Percentiles rank a stretch among this genome's conserved stretches.
Conservation (phyloP, 2,329 filamentous ascomycete genomes). For the Decorospora gaudefroyi region DNA sequence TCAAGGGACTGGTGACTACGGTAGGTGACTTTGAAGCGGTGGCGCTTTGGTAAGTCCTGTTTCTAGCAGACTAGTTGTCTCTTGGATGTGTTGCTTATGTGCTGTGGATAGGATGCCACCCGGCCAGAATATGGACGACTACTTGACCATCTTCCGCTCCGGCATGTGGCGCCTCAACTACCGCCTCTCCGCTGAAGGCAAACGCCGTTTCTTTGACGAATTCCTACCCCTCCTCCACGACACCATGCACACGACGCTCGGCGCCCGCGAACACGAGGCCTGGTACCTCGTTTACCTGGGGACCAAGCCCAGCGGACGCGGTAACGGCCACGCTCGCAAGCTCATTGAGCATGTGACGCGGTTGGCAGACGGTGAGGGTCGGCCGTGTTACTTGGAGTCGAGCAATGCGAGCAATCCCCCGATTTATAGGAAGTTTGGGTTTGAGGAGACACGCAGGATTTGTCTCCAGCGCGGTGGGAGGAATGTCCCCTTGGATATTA, state of each 20-base stretch:
- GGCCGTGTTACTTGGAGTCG: conserved; percentile 77
- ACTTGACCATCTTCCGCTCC: conserved; percentile 70
- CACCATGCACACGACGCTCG: conserved; percentile 71
- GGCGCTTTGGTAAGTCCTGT: conserved; percentile 71
- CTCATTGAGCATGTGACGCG: conserved; percentile 70
- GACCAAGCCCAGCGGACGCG: conserved; percentile 70
- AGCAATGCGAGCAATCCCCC: conserved; percentile 68
- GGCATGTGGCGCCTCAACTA: conserved; percentile 79
- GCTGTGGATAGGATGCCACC: conserved; percentile 72
- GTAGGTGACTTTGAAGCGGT: conserved; percentile 79
- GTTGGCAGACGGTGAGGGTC: conserved; percentile 68
- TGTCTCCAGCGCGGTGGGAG: conserved; percentile 61
- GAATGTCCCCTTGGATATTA: conserved; percentile 73
- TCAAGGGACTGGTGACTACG: conserved; percentile 73
- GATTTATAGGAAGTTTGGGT: conserved; percentile 78
- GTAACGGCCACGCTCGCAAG: conserved; percentile 73
- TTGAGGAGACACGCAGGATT: conserved; percentile 67
- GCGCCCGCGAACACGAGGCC: conserved; percentile 66
- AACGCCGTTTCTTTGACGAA: conserved; percentile 74
- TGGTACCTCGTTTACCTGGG: conserved; percentile 88
- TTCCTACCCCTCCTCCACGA: conserved; percentile 74
- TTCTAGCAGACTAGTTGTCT: background rate
- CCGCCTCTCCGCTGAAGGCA: conserved; percentile 72
- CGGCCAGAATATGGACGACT: conserved; percentile 72
- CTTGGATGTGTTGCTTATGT: conserved; percentile 12